Conservation (phyloP, 2,329 filamentous ascomycete species). For the Akanthomyces uredinophilus region DNA sequence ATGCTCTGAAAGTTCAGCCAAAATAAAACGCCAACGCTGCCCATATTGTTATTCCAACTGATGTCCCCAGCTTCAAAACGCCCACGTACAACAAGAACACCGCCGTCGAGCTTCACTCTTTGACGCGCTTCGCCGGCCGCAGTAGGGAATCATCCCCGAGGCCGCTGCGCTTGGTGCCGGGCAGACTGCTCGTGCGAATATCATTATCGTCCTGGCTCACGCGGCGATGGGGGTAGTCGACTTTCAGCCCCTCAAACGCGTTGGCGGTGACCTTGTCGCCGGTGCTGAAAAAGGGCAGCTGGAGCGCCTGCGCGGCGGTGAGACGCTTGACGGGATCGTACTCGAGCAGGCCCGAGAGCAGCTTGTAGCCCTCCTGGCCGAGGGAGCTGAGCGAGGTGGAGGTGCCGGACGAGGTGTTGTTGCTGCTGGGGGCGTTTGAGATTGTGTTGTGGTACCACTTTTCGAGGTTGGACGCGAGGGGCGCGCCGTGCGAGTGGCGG, state of each 20-base stretch:
- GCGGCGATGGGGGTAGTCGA: slow-evolving; percentile 82
- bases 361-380: slow-evolving; percentile 71
- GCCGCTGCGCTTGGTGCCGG: slow-evolving; percentile 85
- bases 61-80: too few relatives aligned
- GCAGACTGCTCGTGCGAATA: slow-evolving; percentile 81
- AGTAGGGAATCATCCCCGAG: slow-evolving; percentile 74
- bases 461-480: slow-evolving; percentile 55
- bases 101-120: slow-evolving; percentile 36
- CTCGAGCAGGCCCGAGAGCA: slow-evolving; percentile 78
- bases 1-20: too few relatives aligned
- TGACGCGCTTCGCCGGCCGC: slow-evolving; percentile 56
- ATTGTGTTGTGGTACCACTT: slow-evolving; percentile 74
- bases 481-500: slow-evolving; percentile 25
- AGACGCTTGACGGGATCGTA: slow-evolving; percentile 89
- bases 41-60: background rate
- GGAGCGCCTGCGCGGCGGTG: slow-evolving; percentile 81
- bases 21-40: background rate
- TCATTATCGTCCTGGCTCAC: slow-evolving; percentile 96
- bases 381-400: slow-evolving; percentile 50
- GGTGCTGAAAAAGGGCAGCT: slow-evolving; percentile 81
- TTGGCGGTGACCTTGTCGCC: slow-evolving; percentile 70
- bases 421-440: slow-evolving; percentile 46
- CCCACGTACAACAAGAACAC: background rate
- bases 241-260: slow-evolving; percentile 85
- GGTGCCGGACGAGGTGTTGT: slow-evolving; percentile 41